Evolutionary conservation across 805 yeast genomes (phyloP).

Genomic region (Candida maesae): DNA sequence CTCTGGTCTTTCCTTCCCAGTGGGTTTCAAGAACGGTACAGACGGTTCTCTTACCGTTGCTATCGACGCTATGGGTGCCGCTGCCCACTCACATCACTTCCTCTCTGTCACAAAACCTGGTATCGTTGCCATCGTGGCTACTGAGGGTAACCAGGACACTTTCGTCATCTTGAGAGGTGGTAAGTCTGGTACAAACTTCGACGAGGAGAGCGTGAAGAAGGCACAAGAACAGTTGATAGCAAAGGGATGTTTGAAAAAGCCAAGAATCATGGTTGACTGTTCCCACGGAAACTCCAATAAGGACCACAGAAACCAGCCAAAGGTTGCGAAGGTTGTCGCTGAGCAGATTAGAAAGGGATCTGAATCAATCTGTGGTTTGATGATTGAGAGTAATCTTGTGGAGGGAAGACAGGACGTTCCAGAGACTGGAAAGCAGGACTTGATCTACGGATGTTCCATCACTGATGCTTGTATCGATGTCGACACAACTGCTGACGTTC

Average conservation of each 20-base stretch:
- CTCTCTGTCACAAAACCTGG: conserved; percentile 98
- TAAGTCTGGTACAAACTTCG: conserved; percentile 89
- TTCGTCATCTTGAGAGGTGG: conserved; percentile 97
- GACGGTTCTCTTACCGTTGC: conserved; percentile 94
- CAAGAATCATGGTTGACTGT: conserved; percentile 84
- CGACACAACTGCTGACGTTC: conserved; percentile 82
- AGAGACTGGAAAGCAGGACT: conserved; percentile 66
- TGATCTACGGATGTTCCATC: conserved; percentile 92
- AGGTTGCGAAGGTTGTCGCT: conserved; percentile 76
- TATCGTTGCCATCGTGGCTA: conserved; percentile 91
- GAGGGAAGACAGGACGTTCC: conserved; percentile 93
- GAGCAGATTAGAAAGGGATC: conserved; percentile 82
- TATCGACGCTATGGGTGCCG: conserved; percentile 89
- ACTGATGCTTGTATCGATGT: conserved; percentile 96
- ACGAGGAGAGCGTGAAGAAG: conserved; percentile 64
- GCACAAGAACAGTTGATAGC: conserved; percentile 63
- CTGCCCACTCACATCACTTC: conserved; percentile 90
- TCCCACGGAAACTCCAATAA: conserved; percentile 97
- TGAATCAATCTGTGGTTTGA: conserved; percentile 77
- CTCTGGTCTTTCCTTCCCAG: conserved; percentile 97
- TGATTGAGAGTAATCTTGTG: conserved; percentile 90
- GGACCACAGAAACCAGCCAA: conserved; percentile 93
- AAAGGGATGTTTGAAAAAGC: conserved; percentile 30
- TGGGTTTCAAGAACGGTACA: conserved; percentile 98
- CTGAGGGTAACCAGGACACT: conserved; percentile 93